A percentile compares a stretch with the other conserved stretches of the same genome.
Evolutionary conservation across 768 basidiomycete genomes (phyloP).

Genomic region (Solioccasus polychromus): DNA sequence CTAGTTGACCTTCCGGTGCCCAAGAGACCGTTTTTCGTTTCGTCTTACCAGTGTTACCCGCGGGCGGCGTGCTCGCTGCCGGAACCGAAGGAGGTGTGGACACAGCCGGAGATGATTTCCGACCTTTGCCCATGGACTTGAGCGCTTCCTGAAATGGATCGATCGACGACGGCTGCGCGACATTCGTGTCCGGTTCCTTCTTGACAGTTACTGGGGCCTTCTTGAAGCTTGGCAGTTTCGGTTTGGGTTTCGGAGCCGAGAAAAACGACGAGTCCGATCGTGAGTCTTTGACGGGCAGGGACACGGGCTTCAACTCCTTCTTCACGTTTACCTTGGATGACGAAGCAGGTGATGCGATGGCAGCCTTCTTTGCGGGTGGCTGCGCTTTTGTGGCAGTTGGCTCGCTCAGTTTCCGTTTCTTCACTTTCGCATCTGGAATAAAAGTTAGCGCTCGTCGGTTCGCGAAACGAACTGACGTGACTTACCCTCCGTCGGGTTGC

Average conservation of each 20-base stretch:
- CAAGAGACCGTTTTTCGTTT: conserved; percentile 80
- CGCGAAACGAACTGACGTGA: conserved; percentile 49
- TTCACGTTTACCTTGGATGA: conserved; percentile 43
- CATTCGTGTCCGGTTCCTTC: conserved; percentile 53
- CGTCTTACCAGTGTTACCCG: conserved; percentile 45
- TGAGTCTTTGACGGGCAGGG: conserved; percentile 60
- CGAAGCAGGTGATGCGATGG: conserved; percentile 34
- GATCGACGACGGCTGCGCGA: conserved; percentile 72
- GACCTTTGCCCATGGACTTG: conserved; percentile 65
- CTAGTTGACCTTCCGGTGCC: conserved; percentile 72
- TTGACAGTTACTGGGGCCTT: conserved; percentile 58
- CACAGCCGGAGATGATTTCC: conserved; percentile 60
- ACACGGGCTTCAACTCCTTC: conserved; percentile 47
- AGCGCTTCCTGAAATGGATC: conserved; percentile 84
- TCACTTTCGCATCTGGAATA: conserved; percentile 50
- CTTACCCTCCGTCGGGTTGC: conserved; percentile 64
- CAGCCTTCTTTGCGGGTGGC: conserved; percentile 66
- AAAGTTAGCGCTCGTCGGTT: conserved; percentile 24
- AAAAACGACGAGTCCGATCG: conserved; percentile 88
- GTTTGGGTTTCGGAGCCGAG: conserved; percentile 81
- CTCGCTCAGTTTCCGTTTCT: conserved; percentile 75
- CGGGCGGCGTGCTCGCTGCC: conserved; percentile 31
- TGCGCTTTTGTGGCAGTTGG: conserved; percentile 42
- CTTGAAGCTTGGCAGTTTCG: conserved; percentile 83
- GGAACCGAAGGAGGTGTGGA: conserved; percentile 52